Evolutionary conservation across 768 basidiomycete genomes (phyloP), one percentile per base, ranked within the genome.

Genomic region (Russula sp.): DNA sequence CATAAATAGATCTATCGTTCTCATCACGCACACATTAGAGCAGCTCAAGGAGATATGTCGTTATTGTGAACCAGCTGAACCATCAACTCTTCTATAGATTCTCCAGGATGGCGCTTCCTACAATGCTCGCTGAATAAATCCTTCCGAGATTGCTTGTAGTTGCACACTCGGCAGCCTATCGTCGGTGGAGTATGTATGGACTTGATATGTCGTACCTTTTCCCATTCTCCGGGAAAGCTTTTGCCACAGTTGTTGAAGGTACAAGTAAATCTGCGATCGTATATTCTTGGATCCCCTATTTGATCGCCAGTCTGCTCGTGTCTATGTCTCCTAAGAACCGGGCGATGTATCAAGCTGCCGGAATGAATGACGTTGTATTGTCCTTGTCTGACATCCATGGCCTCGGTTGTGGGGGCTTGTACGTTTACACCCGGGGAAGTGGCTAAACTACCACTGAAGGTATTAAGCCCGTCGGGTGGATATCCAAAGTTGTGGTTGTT

Each of bases 81-180:
- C 55, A 55, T 61, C 32, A 65, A 44, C 1, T 49, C 48, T 11
- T 61, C 64, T 42, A 61, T 30, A 18, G 40, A 30, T 34, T n/a
- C 22, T 2, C 55, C 50, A 8, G 48, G 54, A 52, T 65, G 64
- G 5, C 64, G 64, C 40, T 65, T 65, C 59, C 24, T 65, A 59
- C 64, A 65, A 26, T 65, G 64, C 3, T 65, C 64, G 40, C 32
- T 57, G 59, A 65, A 65, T 9, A 65, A 32, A 9, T 65, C 64
- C 24, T 65, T 65, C 18, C 64, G 64, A 2, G 64, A 65, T 52
- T 65, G 64, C 54, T 65, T 65, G 55, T 65, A 65, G 34, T 52
- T 57, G 59, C 64, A 65, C 14, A 7, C 26, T 46, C 55, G 38
- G 48, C 64, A 65, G 10, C 59, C 64, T 26, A 65, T 56, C 51